Base-by-base conservation (phyloP, 2,329 filamentous ascomycete species). In the Trichoderma harzianum region DNA sequence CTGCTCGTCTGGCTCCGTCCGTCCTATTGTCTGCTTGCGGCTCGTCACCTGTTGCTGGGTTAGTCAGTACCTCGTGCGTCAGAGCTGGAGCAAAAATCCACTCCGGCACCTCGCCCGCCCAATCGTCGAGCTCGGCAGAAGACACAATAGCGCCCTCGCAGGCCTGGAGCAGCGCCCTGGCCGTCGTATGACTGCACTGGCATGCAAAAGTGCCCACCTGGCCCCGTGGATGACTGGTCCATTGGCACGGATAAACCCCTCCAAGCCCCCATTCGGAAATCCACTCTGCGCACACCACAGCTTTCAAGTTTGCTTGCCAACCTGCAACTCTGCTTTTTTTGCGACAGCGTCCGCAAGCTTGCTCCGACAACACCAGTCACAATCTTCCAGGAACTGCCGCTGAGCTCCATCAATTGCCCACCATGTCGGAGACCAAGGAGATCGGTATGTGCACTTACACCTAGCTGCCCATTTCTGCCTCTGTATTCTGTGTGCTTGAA, bases 341-440 rank as follows among this genome's bases (percentile, higher is more conserved):
- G 64, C 70, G 57, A 43, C 70, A 53, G 64, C 67, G 64, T 28
- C 43, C 60, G 26, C 24, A 64, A 70, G 68, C 62, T 66, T 65
- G 69, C 43, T 71, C 69, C 32, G 60, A 57, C 68, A 66, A 34
- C 65, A 73, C 75, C 71, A 64, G 58, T 70, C 68, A 75, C 71
- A 69, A 74, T 30, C 39, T 18, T 61, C 65, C 69, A 71, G 71
- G 71, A 55, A 36, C 24, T 18, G 21, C 51, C 53, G 28, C 58
- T 66, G 60, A 47, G 58, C 67, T 43, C 26, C 53, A 55, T 67
- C 53, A 78, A 72, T 64, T 73, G 72, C 74, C 77, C 81, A 83
- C 78, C 76, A 83, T 84, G 82, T 82, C 84, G 77, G 83, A 85
- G 70, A 79, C 81, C 36, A 85, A 85, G 80, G 84, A 83, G 73